Percentiles rank a stretch among this genome's conserved stretches.
These are phyloP conservation scores for Carex myosuroides DNA, from an alignment of 176 grass and related monocot species.

Conservation along the genomic window DNA sequence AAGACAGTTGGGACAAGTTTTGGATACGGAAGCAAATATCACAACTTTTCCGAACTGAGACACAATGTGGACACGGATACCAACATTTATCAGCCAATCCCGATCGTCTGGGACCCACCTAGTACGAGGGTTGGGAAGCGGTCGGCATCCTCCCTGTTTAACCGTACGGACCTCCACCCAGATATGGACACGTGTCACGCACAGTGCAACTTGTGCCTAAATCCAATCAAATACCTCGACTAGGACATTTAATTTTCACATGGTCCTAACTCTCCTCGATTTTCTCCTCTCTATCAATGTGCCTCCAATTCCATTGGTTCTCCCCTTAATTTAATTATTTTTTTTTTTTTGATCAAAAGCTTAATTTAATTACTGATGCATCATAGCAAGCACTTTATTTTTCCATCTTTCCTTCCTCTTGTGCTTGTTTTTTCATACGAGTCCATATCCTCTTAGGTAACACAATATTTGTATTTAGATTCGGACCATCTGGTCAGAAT, in stretches of 20 bases:
- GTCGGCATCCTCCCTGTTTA: background rate
- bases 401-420: too few species aligned
- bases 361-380: background rate
- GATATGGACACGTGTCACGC: background rate
- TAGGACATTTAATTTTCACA: background rate
- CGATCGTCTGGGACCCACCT: background rate
- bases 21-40: background rate
- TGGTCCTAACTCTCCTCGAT: background rate
- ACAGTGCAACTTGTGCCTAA: background rate
- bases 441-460: too few species aligned
- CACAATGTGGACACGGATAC: background rate
- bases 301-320: background rate
- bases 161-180: background rate
- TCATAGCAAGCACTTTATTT: too few species aligned
- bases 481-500: too few species aligned
- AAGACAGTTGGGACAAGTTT: too few species aligned
- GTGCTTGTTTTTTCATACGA: background rate
- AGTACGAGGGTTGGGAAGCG: conserved; percentile 19
- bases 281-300: background rate
- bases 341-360: too few species aligned
- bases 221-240: background rate
- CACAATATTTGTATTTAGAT: too few species aligned
- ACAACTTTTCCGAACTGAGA: background rate
- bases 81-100: background rate
- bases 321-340: background rate